Evolutionary conservation across 1,284 basidiomycete species (phyloP).

Genomic region (Mycosarcoma mackinlayi): DNA sequence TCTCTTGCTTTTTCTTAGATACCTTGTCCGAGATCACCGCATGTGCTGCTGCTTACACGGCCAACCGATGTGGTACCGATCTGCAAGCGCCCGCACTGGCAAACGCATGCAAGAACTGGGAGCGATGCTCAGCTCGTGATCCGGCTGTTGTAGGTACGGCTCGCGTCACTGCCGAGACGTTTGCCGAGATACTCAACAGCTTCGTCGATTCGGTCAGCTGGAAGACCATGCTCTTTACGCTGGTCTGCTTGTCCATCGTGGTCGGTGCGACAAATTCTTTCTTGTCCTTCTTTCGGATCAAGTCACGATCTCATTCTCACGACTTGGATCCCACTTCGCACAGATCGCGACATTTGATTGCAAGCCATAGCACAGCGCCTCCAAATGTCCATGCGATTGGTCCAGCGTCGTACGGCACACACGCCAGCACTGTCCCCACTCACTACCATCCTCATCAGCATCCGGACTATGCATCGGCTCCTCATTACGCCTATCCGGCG

Average conservation of each 20-base stretch:
- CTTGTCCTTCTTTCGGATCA: conserved; percentile 62
- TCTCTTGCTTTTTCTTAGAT: conserved; percentile 24
- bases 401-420: conserved; percentile 1
- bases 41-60: conserved; percentile 50
- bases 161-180: conserved; percentile 88
- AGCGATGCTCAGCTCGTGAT: conserved; percentile 95
- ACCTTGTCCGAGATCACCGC: conserved; percentile 59
- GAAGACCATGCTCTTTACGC: conserved; percentile 80
- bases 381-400: conserved; percentile 3
- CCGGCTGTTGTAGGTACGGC: conserved; percentile 88
- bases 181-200: conserved; percentile 93
- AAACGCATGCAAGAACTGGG: conserved; percentile 74
- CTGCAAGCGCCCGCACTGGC: conserved; percentile 60
- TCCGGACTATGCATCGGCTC: conserved; percentile 10
- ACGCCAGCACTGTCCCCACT: conserved; percentile 17
- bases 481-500: conserved; percentile 19
- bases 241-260: conserved; percentile 60
- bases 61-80: conserved; percentile 61
- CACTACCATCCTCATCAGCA: conserved; percentile 27
- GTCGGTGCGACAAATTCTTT: conserved; percentile 65
- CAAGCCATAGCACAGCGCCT: background rate
- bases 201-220: conserved; percentile 97
- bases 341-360: conserved; percentile 5
- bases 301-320: conserved; percentile 25
- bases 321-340: conserved; percentile 11